Evolutionary conservation across 2,329 filamentous ascomycete species (phyloP).

Genomic region (Aspergillus candidus): DNA sequence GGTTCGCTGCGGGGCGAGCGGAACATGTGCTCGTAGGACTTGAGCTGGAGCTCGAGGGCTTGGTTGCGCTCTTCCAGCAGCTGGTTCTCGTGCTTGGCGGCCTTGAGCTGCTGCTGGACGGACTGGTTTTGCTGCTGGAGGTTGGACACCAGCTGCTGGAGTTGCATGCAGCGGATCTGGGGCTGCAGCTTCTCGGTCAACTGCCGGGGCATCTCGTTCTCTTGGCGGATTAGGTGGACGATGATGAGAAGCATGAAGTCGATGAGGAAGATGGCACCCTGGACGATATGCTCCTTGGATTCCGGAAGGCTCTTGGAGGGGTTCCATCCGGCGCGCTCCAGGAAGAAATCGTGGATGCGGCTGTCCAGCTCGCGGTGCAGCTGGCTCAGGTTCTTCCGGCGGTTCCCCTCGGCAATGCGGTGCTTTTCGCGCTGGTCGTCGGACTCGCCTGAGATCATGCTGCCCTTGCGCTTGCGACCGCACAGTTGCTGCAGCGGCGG

Average conservation of each 20-base stretch:
- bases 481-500: conserved; percentile 35
- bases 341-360: conserved; percentile 35
- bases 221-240: conserved; percentile 29
- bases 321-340: conserved; percentile 37
- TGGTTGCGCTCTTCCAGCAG: conserved; percentile 30
- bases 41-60: conserved; percentile 33
- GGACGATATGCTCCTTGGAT: conserved; percentile 39
- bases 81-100: conserved; percentile 32
- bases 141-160: conserved; percentile 29
- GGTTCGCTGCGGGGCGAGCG: conserved; percentile 31
- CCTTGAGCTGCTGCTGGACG: conserved; percentile 29
- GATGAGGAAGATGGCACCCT: conserved; percentile 33
- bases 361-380: conserved; percentile 33
- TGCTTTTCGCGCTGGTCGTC: conserved; percentile 38
- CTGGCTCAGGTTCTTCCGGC: conserved; percentile 36
- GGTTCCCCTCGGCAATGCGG: conserved; percentile 36
- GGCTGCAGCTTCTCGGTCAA: conserved; percentile 35
- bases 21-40: conserved; percentile 35
- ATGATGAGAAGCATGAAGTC: conserved; percentile 36
- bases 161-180: conserved; percentile 35
- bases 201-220: conserved; percentile 30
- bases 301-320: conserved; percentile 34
- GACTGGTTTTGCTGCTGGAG: conserved; percentile 35
- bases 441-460: conserved; percentile 23
- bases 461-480: conserved; percentile 36